Conservation (phyloP, 2,329 filamentous ascomycete genomes). For the Sporothrix dimorphospora region DNA sequence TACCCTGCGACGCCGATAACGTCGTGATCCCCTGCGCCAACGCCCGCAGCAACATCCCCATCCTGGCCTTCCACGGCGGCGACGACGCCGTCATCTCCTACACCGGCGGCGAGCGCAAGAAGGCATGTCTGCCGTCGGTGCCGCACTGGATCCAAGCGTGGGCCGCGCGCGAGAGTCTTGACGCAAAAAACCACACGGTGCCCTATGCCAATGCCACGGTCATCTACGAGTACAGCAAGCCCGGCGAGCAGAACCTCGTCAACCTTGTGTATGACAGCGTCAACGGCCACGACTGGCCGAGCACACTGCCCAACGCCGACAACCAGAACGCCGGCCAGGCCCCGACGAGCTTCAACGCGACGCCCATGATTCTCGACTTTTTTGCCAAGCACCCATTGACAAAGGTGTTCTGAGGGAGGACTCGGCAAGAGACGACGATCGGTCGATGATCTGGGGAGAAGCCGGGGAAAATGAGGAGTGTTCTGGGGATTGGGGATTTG, state of each 20-base stretch:
- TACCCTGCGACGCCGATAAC: conserved; percentile 2
- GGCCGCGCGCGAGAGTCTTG: not conserved
- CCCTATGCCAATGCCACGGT: not conserved
- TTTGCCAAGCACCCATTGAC: conserved; percentile 9
- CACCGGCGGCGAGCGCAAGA: conserved; percentile 15
- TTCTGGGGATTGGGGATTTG: not conserved
- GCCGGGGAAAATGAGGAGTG: not conserved
- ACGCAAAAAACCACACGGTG: not conserved
- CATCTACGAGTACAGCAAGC: conserved; percentile 2
- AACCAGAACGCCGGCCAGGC: not conserved
- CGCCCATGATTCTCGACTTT: conserved; percentile 18
- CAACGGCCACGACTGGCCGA: conserved; percentile 22
- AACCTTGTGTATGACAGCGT: conserved; percentile 19
- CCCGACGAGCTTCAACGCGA: conserved; percentile 16
- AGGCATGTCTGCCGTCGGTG: conserved; percentile 10
- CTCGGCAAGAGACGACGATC: no score
- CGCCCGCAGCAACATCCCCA: not conserved
- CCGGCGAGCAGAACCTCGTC: not conserved
- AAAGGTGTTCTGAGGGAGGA: not conserved
- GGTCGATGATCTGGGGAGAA: not conserved
- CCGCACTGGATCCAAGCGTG: conserved; percentile 19
- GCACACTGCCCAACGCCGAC: conserved; percentile 15
- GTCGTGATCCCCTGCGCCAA: not conserved
- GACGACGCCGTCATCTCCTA: not conserved
- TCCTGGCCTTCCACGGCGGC: conserved; percentile 19